phyloP scores from a whole-genome alignment of 2,329 filamentous ascomycete species.

The Neophaeococcomyces aloes region DNA sequence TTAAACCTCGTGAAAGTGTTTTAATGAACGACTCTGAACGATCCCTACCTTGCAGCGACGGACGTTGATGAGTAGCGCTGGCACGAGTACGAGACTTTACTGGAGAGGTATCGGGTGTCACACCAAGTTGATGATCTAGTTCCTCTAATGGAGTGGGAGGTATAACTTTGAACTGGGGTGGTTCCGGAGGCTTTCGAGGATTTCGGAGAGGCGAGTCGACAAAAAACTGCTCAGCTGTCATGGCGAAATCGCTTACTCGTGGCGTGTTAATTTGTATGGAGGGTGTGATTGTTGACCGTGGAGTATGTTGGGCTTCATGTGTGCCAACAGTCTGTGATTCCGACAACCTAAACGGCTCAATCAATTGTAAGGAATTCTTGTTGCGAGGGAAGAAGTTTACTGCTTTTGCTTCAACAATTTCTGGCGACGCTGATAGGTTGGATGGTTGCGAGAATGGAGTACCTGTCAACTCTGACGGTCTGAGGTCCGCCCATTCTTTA shows the following conservation, averaged over 20 bases:
- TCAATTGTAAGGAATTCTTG: slow-evolving; percentile 53
- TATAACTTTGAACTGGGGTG: slow-evolving; percentile 46
- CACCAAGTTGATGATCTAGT: slow-evolving; percentile 30
- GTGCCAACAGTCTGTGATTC: slow-evolving; percentile 25
- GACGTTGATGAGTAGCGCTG: slow-evolving; percentile 22
- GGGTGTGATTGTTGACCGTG: background rate
- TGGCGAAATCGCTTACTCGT: slow-evolving; percentile 12
- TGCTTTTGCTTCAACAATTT: slow-evolving; percentile 52
- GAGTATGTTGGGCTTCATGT: slow-evolving; percentile 22
- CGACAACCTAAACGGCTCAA: slow-evolving; percentile 39
- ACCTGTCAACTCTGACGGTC: slow-evolving; percentile 39
- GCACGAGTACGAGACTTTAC: slow-evolving; percentile 17
- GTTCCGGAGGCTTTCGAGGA: slow-evolving; percentile 47
- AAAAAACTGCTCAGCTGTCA: slow-evolving; percentile 12
- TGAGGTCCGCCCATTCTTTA: slow-evolving; percentile 31
- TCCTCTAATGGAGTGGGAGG: slow-evolving; percentile 41
- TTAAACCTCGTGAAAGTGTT: slow-evolving; percentile 30
- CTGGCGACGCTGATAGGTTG: slow-evolving; percentile 40
- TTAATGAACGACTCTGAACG: slow-evolving; percentile 32
- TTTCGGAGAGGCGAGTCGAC: slow-evolving; percentile 51
- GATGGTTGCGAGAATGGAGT: slow-evolving; percentile 39
- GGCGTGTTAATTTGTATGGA: background rate
- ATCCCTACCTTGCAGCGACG: slow-evolving; percentile 30
- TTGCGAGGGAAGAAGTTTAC: slow-evolving; percentile 53
- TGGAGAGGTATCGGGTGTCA: slow-evolving; percentile 16